A percentile compares a stretch with the other conserved stretches of the same genome.
phyloP scores from a whole-genome alignment of 2,329 filamentous ascomycete genomes.

The Xylaria sp. region DNA sequence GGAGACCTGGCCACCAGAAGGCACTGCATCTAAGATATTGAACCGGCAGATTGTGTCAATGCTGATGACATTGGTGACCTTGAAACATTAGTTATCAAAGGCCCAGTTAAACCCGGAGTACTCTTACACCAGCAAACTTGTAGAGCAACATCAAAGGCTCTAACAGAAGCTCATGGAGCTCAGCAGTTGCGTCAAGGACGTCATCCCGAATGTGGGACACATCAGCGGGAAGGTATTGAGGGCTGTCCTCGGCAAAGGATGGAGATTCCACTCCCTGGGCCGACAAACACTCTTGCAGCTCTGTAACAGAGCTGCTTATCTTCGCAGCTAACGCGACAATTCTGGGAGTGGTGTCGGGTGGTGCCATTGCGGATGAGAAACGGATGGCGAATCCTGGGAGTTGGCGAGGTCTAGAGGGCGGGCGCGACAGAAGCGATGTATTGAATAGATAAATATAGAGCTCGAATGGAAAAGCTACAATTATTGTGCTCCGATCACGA shows the following conservation, averaged over 20 bases:
- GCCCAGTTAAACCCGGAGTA: background rate
- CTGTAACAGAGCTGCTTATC: conserved; percentile 34
- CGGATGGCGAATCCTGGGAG: too few species aligned
- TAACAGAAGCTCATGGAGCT: conserved; percentile 55
- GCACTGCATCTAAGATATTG: conserved; percentile 44
- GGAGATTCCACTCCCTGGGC: conserved; percentile 37
- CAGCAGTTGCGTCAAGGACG: conserved; percentile 41
- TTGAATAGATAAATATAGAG: too few species aligned
- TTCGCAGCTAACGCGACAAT: conserved; percentile 35
- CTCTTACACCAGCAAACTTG: conserved; percentile 39
- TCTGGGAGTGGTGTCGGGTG: conserved; percentile 19
- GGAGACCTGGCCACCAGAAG: conserved; percentile 40
- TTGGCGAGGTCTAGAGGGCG: conserved; percentile 12
- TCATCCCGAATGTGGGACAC: conserved; percentile 33
- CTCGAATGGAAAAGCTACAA: too few species aligned
- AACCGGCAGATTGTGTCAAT: conserved; percentile 46
- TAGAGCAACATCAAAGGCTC: conserved; percentile 57
- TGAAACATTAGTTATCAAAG: conserved; percentile 29
- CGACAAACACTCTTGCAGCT: conserved; percentile 34
- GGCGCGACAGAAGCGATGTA: conserved; percentile 1
- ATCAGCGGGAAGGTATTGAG: conserved; percentile 32
- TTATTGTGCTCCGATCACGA: too few species aligned
- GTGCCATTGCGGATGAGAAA: conserved; percentile 29
- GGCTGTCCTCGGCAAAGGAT: conserved; percentile 38
- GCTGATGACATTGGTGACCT: conserved; percentile 38